These are phyloP conservation scores for Verbascum thapsus DNA, from an alignment of 257 asterid genomes.

Conservation along the genomic window DNA sequence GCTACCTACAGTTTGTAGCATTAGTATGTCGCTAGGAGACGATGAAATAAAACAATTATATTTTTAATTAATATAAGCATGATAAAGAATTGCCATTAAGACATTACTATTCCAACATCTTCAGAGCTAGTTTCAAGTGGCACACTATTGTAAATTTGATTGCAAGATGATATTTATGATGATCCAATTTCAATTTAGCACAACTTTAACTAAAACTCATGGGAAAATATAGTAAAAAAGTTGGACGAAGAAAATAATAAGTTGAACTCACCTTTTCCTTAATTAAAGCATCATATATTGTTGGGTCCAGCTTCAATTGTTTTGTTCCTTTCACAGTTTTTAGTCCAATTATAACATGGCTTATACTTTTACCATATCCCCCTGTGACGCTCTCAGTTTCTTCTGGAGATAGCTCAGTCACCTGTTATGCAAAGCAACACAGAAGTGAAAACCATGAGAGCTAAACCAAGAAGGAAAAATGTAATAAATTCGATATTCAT, in stretches of 20 bases:
- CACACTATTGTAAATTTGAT: too few relatives aligned
- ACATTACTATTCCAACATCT: too few relatives aligned
- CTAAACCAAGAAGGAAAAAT: conserved; percentile 16
- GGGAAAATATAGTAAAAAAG: too few relatives aligned
- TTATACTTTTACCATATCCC: conserved; percentile 92
- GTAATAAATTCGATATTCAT: neutral
- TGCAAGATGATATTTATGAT: too few relatives aligned
- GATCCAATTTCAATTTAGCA: too few relatives aligned
- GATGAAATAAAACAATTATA: conserved; percentile 3
- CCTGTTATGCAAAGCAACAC: conserved; percentile 47
- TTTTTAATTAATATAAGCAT: neutral
- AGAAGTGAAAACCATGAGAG: too few relatives aligned
- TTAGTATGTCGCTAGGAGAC: conserved; percentile 24
- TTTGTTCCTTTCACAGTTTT: conserved; percentile 95
- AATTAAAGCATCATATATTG: conserved; percentile 89
- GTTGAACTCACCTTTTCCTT: conserved; percentile 71
- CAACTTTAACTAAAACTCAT: too few relatives aligned
- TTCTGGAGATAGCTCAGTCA: conserved; percentile 93
- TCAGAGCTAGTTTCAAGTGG: too few relatives aligned
- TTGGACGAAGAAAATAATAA: too few relatives aligned
- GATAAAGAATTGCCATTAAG: neutral
- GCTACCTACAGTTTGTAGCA: conserved; percentile 69
- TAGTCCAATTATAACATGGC: conserved; percentile 92
- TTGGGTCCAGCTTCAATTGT: conserved; percentile 92
- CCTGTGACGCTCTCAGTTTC: conserved; percentile 93